Evolutionary conservation across 148 eudicot species (phyloP), one percentile per base, ranked within the genome.

Genomic region (Cornus suecica): DNA sequence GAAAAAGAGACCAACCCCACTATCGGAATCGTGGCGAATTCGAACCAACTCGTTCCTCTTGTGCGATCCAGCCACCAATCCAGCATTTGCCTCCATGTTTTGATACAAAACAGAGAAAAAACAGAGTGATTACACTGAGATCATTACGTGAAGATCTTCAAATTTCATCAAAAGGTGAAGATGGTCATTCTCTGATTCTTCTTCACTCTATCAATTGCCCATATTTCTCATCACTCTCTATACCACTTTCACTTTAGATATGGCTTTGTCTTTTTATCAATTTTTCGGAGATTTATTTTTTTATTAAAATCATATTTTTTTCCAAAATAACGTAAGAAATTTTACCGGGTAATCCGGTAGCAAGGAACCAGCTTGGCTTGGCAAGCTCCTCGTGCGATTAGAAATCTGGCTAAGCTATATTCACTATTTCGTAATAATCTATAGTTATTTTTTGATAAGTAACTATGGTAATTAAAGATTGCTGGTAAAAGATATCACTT

Each of bases 11-110:
- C 87, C 74, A 79, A 89, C 95, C 90, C 85, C 88, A 79, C 93
- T 87, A 61, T 91, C 98, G 60, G 92, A 87, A 75, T 93, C 98
- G 83, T 93, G 91, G 6, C 98, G 93, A 88, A 91, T 93, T 68
- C 93, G 88, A 75, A 91, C 96, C 73, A 93, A 83, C 76, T 93
- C 96, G 65, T 93, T 93, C 68, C 96, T 84, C 68, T 87, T 85
- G 79, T 93, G 85, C 16, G 96, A 93, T 88, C 98, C 98, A 82
- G 98, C 98, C n/a, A 93, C 93, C 93, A 93, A 82, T 32, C 97
- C 97, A 73, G 86, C 88, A 73, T 83, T 91, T 1, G 96, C 88
- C 74, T 91, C 95, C 98, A 93, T 93, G 65, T 76, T 65, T 70
- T 10, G 28, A 26, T n/a, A 70, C 30, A 27, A 77, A 74, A 69